These are phyloP conservation scores for Colletotrichum gigasporum DNA, from an alignment of 2,329 filamentous ascomycete genomes.

Conservation along the genomic window DNA sequence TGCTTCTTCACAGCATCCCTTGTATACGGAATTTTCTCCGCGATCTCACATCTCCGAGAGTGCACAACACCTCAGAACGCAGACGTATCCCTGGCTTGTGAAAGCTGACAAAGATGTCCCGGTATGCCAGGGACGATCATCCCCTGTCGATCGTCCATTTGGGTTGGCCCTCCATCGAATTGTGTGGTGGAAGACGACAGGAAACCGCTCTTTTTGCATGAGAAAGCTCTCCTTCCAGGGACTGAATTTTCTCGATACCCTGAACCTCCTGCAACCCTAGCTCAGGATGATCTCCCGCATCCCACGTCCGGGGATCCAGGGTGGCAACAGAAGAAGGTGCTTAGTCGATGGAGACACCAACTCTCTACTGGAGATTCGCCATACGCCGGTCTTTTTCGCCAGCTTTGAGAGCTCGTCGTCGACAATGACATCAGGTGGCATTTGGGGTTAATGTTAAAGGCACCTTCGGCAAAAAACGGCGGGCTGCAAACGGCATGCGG, in stretches of 20 bases:
- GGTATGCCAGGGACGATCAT: slow-evolving; percentile 27
- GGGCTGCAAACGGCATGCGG: slow-evolving; percentile 16
- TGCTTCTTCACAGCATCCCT: slow-evolving; percentile 6
- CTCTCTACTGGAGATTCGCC: neutral
- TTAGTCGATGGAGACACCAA: neutral
- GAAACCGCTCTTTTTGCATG: slow-evolving; percentile 14
- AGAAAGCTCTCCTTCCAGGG: slow-evolving; percentile 15
- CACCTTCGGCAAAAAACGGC: neutral
- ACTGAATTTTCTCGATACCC: neutral
- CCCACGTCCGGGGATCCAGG: neutral
- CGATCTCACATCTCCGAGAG: slow-evolving; percentile 1
- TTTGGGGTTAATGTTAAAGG: neutral
- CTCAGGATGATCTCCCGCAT: slow-evolving; percentile 24
- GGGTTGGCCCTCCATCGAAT: slow-evolving; percentile 4
- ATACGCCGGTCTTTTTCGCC: neutral
- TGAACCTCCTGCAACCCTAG: neutral
- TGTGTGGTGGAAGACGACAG: slow-evolving; percentile 2
- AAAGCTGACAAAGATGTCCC: slow-evolving; percentile 5
- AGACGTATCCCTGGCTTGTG: slow-evolving; percentile 8
- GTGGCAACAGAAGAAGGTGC: neutral
- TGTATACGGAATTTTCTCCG: slow-evolving; percentile 8
- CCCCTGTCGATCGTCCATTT: slow-evolving; percentile 26
- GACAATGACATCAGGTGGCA: slow-evolving; percentile 1
- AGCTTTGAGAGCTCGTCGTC: neutral
- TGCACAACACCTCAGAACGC: neutral